Evolutionary conservation across 2,329 filamentous ascomycete genomes (phyloP).

Genomic region (Diaporthe humulicola): DNA sequence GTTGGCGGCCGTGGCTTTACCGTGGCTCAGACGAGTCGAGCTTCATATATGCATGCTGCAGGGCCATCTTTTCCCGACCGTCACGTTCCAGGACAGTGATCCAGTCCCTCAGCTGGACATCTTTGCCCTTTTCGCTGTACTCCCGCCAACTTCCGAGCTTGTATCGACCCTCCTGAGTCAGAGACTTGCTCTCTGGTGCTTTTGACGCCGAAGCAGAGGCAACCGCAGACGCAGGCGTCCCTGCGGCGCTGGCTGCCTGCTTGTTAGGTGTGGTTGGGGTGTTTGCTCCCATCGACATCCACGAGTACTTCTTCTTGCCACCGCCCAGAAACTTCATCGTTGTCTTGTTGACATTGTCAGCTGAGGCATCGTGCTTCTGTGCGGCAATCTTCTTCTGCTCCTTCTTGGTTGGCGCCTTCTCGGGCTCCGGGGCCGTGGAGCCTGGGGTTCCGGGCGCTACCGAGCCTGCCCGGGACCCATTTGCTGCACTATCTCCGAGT

Average conservation of each 20-base stretch:
- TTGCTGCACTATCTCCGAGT: conserved; percentile 66
- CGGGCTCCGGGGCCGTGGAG: conserved; percentile 71
- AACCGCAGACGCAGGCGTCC: conserved; percentile 22
- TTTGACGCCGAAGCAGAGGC: conserved; percentile 39
- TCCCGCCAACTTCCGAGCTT: conserved; percentile 83
- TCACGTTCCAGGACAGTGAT: conserved; percentile 84
- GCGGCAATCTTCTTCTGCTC: conserved; percentile 82
- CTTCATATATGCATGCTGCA: conserved; percentile 70
- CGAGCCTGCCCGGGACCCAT: conserved; percentile 66
- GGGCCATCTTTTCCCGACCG: conserved; percentile 73
- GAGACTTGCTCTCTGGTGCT: conserved; percentile 53
- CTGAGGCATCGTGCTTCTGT: conserved; percentile 82
- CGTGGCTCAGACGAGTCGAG: conserved; percentile 64
- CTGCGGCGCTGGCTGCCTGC: conserved; percentile 46
- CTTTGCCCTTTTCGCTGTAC: conserved; percentile 79
- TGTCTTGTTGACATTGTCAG: conserved; percentile 86
- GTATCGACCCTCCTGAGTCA: conserved; percentile 71
- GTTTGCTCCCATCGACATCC: conserved; percentile 77
- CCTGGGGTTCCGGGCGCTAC: conserved; percentile 73
- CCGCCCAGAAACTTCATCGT: conserved; percentile 75
- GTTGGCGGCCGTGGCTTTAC: conserved; percentile 41
- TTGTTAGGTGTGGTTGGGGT: conserved; percentile 53
- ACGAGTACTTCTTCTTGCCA: conserved; percentile 77
- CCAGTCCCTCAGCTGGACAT: conserved; percentile 88
- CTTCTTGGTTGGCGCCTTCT: conserved; percentile 87